Evolutionary conservation across 495 filamentous ascomycete species (phyloP).

Genomic region (Delitschia confertaspora): DNA sequence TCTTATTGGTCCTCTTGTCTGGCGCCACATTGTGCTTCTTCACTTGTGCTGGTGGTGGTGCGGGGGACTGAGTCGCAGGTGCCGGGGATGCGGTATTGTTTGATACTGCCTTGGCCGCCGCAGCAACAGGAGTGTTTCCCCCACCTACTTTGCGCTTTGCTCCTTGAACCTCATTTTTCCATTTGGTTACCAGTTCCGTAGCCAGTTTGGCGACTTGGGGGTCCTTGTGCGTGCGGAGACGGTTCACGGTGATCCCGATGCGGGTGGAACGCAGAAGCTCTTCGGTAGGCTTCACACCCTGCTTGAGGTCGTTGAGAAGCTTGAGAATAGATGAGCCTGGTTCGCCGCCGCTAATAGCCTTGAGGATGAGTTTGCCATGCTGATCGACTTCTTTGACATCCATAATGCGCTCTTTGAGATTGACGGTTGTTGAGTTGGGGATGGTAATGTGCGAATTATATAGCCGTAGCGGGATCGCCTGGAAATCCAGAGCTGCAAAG

Average conservation of each 20-base stretch:
- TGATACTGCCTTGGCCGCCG: conserved; percentile 35
- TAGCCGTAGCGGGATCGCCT: too few relatives aligned
- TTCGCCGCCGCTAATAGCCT: conserved; percentile 62
- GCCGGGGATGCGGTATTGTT: conserved; percentile 38
- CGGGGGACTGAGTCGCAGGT: conserved; percentile 34
- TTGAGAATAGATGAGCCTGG: conserved; percentile 53
- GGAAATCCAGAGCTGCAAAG: too few relatives aligned
- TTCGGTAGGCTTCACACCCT: conserved; percentile 72
- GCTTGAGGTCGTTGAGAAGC: conserved; percentile 68
- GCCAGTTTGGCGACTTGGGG: conserved; percentile 67
- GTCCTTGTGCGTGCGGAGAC: conserved; percentile 63
- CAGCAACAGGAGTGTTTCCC: conserved; percentile 49
- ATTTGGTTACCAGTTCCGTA: conserved; percentile 73
- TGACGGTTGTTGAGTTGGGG: too few relatives aligned
- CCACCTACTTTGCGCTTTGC: conserved; percentile 9
- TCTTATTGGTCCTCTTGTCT: conserved; percentile 68
- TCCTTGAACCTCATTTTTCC: conserved; percentile 64
- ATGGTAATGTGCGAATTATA: too few relatives aligned
- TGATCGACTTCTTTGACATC: conserved; percentile 70
- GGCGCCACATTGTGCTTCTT: conserved; percentile 56
- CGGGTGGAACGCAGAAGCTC: conserved; percentile 79
- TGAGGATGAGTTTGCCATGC: conserved; percentile 63
- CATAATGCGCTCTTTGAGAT: too few relatives aligned
- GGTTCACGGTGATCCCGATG: conserved; percentile 82
- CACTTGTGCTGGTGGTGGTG: conserved; percentile 41